These are phyloP conservation scores for Solanum etuberosum DNA, from an alignment of 257 asterid genomes.

Conservation along the genomic window DNA sequence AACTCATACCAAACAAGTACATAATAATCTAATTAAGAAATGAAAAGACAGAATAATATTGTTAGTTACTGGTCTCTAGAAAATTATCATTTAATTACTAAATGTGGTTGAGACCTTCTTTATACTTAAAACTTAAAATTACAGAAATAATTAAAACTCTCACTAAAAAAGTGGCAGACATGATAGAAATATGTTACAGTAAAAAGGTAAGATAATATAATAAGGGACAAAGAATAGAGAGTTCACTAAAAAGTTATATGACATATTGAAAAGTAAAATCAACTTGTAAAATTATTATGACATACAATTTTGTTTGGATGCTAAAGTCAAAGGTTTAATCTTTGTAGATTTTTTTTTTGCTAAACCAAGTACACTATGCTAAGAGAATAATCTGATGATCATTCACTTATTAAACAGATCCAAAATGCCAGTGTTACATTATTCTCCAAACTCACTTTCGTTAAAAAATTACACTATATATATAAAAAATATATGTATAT, in stretches of 20 bases:
- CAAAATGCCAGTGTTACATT: not conserved
- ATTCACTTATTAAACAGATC: not conserved
- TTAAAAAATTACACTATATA: not conserved
- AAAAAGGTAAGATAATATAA: not conserved
- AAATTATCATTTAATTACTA: not conserved
- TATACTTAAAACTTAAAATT: not conserved
- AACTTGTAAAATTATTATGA: not conserved
- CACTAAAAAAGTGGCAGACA: not conserved
- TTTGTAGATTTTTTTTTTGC: not conserved
- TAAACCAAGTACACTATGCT: not conserved
- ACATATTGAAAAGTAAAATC: not conserved
- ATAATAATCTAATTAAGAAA: not conserved
- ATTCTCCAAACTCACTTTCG: not conserved
- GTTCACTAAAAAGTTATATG: not conserved
- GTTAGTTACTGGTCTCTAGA: not conserved
- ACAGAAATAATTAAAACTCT: not conserved
- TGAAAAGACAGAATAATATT: not conserved
- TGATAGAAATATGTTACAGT: not conserved
- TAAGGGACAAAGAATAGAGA: not conserved
- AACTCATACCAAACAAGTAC: not conserved
- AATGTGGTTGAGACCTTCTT: not conserved
- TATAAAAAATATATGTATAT: too few relatives aligned
- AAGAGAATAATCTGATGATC: not conserved
- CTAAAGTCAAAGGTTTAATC: conserved; percentile 3
- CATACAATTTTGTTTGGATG: not conserved